A percentile compares a stretch with the other conserved stretches of the same genome.
phyloP scores from a whole-genome alignment of 2,329 filamentous ascomycete genomes.

The Lomentospora prolificans region DNA sequence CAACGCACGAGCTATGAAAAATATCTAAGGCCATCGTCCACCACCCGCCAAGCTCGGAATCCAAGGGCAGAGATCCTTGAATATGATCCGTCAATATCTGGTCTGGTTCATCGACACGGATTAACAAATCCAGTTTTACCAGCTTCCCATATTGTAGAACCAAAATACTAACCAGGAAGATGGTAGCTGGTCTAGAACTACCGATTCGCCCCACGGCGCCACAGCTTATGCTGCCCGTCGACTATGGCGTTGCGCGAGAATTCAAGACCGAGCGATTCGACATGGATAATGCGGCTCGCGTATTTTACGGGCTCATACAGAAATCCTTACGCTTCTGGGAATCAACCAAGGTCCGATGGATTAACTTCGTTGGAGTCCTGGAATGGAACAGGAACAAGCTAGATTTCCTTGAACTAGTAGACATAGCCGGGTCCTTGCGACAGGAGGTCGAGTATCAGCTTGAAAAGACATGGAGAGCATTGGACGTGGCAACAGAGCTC shows the following conservation, averaged over 20 bases:
- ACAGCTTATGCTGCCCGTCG: neutral
- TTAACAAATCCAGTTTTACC: no score
- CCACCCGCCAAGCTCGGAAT: no score
- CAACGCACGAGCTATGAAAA: no score
- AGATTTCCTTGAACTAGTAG: neutral
- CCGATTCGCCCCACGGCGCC: neutral
- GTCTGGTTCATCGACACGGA: no score
- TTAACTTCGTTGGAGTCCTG: neutral
- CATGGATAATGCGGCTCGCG: neutral
- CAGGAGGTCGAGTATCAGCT: neutral
- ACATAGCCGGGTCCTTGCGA: neutral
- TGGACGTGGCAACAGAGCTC: neutral
- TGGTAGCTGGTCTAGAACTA: neutral
- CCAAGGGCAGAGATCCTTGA: no score
- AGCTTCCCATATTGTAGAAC: no score
- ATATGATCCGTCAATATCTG: no score
- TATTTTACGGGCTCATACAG: neutral
- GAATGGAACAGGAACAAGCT: neutral
- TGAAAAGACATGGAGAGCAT: neutral
- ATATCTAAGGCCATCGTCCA: no score
- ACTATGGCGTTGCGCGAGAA: neutral
- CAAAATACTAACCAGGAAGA: no score
- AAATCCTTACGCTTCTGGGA: neutral
- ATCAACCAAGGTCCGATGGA: neutral
- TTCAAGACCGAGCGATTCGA: neutral